These are phyloP conservation scores for Magnolia changhungtana DNA, from an alignment of 164 flowering plant species.

Conservation along the genomic window DNA sequence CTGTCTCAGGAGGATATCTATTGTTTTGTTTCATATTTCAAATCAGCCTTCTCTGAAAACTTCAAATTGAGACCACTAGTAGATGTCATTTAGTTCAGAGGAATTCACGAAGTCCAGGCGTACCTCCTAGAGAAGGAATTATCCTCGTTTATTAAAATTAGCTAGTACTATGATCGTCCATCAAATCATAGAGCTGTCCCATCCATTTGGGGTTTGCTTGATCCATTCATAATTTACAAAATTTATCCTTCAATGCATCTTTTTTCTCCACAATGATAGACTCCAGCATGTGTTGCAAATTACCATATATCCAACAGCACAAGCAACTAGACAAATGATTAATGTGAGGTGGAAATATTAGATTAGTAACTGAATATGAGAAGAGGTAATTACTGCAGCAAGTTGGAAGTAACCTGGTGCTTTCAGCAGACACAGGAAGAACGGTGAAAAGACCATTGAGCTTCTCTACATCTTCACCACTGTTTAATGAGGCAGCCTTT, in stretches of 20 bases:
- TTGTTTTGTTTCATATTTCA: too few species aligned
- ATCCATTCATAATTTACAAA: not conserved
- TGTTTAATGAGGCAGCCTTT: slow-evolving; percentile 20
- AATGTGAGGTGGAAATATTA: not conserved
- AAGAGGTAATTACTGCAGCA: slow-evolving; percentile 38
- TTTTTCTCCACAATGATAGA: not conserved
- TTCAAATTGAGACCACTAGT: too few species aligned
- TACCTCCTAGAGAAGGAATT: too few species aligned
- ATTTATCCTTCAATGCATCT: not conserved
- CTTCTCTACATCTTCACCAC: slow-evolving; percentile 23
- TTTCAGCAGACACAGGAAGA: slow-evolving; percentile 88
- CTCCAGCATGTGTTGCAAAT: not conserved
- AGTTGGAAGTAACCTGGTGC: slow-evolving; percentile 60
- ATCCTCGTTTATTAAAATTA: too few species aligned
- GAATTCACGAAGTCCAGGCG: too few species aligned
- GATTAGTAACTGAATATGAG: not conserved
- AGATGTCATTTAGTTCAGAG: too few species aligned
- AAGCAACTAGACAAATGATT: not conserved
- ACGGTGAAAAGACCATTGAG: slow-evolving; percentile 42
- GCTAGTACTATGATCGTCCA: not conserved
- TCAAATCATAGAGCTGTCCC: not conserved
- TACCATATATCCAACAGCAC: not conserved
- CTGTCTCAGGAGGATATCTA: too few species aligned
- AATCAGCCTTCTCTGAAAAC: too few species aligned
- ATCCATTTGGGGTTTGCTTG: not conserved